Base-by-base conservation (phyloP, 164 flowering plant genomes). In the Nymphaea thermarum region DNA sequence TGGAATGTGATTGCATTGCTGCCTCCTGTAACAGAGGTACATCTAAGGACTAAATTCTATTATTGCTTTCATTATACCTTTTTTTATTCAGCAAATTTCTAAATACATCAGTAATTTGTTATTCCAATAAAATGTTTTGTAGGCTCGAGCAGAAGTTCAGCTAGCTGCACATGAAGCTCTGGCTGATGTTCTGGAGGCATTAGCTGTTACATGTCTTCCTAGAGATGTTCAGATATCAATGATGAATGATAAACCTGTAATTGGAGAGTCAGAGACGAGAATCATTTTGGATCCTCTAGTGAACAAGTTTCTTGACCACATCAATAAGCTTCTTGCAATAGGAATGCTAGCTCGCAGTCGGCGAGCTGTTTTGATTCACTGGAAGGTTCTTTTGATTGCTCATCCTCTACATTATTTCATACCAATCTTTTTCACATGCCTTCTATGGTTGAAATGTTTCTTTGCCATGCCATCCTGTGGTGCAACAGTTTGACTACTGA, bases 121-220 rank as follows among this genome's bases (percentile, higher is more conserved):
- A 42, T 25, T 74, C 42, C 60, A 53, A 73, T 45, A 36, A 36
- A 65, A 67, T 75, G 69, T 62, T 57, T 60, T 63, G 67, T 82
- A 93, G 96, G 70, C 77, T 67, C 82, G 82, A 70, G 93, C 90
- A 65, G 98, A 94, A 80, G 71, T 91, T 68, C 68, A 66, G 68
- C 71, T 91, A 66, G 98, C 91, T 60, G 82, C 93, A 59, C 87
- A 80, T 86, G 97, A 91, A 80, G 90, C 91, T 70, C 74, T 86
- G 60, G 83, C 82, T 69, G 73, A 75, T 78, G 87, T 76, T 72
- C 74, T 94, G 68, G 85, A 74, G 76, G 80, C 84, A 55, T 47
- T 90, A 41, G 78, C 68, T 17, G 74, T 76, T n/a, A 62, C 76
- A 11, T 72, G 72, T 66, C 81, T 86, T 74, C 72, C 83, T 43